Base-by-base conservation (phyloP, 345 rosid genomes). In the Alliaria petiolata region DNA sequence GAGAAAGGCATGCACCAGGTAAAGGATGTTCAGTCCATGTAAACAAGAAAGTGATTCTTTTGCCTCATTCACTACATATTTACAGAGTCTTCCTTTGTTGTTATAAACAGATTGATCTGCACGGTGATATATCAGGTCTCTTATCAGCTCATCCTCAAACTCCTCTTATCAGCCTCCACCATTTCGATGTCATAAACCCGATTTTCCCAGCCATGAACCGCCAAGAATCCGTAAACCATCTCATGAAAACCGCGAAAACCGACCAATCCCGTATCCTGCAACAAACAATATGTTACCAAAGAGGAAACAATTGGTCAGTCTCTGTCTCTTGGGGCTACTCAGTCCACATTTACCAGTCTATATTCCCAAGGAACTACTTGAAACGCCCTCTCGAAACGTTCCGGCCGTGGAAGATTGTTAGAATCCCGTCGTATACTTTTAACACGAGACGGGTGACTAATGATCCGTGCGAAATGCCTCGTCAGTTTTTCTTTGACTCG, bases 1-100 rank as follows among this genome's bases (percentile, higher is more conserved):
- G 76, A 86, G 53, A 82, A 67, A 55, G 96, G 96, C 33, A 36
- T 87, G 20, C 96, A 90, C 65, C 96, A 87, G 87, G 91, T 90
- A 50, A 22, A 4, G 12, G 8, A 36, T n/a, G 22, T 50, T 50
- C 33, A 22, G 3, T 22, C 25, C 25, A 22, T 3, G n/a, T n/a
- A n/a, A n/a, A n/a, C n/a, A n/a, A n/a, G n/a, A 43, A 43, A 43
- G 19, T 22, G 54, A 49, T 7, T n/a, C 20, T 4, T 44, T 14
- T 25, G 57, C 57, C n/a, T 26, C 15, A 30, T 39, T 31, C 1
- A 33, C 42, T 55, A 4, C 2, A 19, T 34, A 22, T 22, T 22
- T 22, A 22, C 25, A 22, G 1, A 22, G 25, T 15, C 10, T 34
- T 5, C 28, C 10, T 56, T 15, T 17, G 3, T 0, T 34, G 5